Base-by-base conservation (phyloP, 768 basidiomycete genomes). In the Phallus indusiatus region DNA sequence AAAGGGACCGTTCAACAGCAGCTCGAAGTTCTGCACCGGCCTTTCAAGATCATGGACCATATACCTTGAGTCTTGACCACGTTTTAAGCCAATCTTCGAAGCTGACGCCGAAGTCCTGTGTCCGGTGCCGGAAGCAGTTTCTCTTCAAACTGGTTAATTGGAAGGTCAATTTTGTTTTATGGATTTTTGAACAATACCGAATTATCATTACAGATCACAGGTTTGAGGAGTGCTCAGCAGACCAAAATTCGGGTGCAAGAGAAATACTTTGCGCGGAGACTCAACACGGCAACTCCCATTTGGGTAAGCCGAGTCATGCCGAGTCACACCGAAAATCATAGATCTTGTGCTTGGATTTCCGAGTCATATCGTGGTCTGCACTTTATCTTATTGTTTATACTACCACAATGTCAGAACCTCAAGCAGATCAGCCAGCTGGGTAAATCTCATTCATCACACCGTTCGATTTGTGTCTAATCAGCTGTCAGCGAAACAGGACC, bases 71-170 rank as follows among this genome's bases (percentile, higher is more conserved):
- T n/a, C 36, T 8, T 37, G 36, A 16, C 85, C 42, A 88, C 72
- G 65, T 92, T 85, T 62, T 94, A 67, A 17, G 79, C 84, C 20
- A 92, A 75, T 34, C 76, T 72, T 58, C 82, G 79, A 47, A 84
- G 62, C 18, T 69, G 67, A 16, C 36, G 36, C 36, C 36, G 36
- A 16, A 8, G 9, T 37, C n/a, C n/a, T n/a, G n/a, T 8, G 36
- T n/a, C n/a, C n/a, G n/a, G n/a, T n/a, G n/a, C 36, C 36, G 36
- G 16, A 37, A 37, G 36, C 36, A 8, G 36, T 37, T 16, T 37
- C 16, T 37, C n/a, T n/a, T n/a, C n/a, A n/a, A n/a, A n/a, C n/a
- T n/a, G n/a, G n/a, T n/a, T n/a, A n/a, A n/a, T n/a, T n/a, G n/a
- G n/a, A n/a, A n/a, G n/a, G n/a, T n/a, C n/a, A n/a, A n/a, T n/a